These are phyloP conservation scores for Suillus hirtellus DNA, from an alignment of 768 basidiomycete genomes.

Conservation along the genomic window DNA sequence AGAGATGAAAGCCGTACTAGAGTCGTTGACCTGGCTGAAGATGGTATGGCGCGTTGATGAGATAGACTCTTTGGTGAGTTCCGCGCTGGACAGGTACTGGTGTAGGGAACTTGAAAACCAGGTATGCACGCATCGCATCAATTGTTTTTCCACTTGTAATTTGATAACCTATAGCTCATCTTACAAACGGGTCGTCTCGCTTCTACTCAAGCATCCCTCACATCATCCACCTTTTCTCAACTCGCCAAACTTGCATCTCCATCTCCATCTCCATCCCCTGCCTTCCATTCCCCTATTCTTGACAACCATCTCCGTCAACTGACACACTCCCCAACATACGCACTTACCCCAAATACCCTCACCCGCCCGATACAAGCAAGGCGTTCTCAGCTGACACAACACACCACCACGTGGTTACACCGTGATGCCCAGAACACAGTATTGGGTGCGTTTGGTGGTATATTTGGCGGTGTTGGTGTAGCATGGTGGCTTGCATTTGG, in stretches of 20 bases:
- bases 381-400: slow-evolving; percentile 50
- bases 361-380: slow-evolving; percentile 52
- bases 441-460: slow-evolving; percentile 48
- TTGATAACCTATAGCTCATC: slow-evolving; percentile 47
- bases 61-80: slow-evolving; percentile 34
- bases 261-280: slow-evolving; percentile 23
- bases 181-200: slow-evolving; percentile 63
- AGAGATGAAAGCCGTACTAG: slow-evolving; percentile 33
- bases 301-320: slow-evolving; percentile 60
- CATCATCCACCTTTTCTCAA: slow-evolving; percentile 41
- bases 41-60: slow-evolving; percentile 43
- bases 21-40: slow-evolving; percentile 40
- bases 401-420: slow-evolving; percentile 62
- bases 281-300: slow-evolving; percentile 54
- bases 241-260: slow-evolving; percentile 39
- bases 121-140: slow-evolving; percentile 31
- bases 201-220: slow-evolving; percentile 44
- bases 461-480: slow-evolving; percentile 49
- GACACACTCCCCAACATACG: slow-evolving; percentile 43
- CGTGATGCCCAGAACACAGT: slow-evolving; percentile 61
- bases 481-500: slow-evolving; percentile 55
- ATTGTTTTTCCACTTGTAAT: background rate
- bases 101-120: slow-evolving; percentile 51
- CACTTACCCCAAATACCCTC: slow-evolving; percentile 47
- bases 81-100: slow-evolving; percentile 36